Evolutionary conservation across 2,329 filamentous ascomycete species (phyloP).

Genomic region (Botrytis fabae): DNA sequence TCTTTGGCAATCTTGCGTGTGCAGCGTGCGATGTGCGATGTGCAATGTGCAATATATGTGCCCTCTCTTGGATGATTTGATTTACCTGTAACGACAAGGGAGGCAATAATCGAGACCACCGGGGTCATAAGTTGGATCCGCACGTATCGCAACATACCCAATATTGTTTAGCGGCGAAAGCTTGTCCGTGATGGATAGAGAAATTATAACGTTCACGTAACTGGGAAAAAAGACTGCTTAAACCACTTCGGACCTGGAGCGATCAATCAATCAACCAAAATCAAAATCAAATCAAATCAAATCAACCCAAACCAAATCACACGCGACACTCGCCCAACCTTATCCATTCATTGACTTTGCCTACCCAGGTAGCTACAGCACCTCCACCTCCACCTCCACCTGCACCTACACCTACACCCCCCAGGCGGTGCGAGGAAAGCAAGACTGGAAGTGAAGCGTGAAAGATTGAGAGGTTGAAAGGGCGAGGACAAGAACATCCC

Average conservation of each 20-base stretch:
- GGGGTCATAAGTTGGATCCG: background rate
- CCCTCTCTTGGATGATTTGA: background rate
- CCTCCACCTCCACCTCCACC: no score
- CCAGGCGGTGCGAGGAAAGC: no score
- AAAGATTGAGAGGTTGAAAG: background rate
- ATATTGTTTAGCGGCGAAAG: background rate
- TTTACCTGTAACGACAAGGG: background rate
- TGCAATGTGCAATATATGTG: background rate
- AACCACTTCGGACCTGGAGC: background rate
- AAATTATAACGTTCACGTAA: background rate
- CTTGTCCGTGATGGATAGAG: background rate
- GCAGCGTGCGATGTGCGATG: background rate
- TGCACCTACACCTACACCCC: background rate
- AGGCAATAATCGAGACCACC: background rate
- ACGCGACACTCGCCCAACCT: background rate
- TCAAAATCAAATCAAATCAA: background rate
- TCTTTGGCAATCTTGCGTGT: constrained; percentile 3
- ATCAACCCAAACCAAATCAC: background rate
- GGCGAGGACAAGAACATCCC: background rate
- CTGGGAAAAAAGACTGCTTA: background rate
- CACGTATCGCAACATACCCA: background rate
- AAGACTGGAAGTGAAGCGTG: no score
- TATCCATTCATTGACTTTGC: background rate
- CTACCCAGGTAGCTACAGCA: background rate
- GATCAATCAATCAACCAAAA: background rate